phyloP scores from a whole-genome alignment of 768 basidiomycete genomes.

The Calocybe cyanea region DNA sequence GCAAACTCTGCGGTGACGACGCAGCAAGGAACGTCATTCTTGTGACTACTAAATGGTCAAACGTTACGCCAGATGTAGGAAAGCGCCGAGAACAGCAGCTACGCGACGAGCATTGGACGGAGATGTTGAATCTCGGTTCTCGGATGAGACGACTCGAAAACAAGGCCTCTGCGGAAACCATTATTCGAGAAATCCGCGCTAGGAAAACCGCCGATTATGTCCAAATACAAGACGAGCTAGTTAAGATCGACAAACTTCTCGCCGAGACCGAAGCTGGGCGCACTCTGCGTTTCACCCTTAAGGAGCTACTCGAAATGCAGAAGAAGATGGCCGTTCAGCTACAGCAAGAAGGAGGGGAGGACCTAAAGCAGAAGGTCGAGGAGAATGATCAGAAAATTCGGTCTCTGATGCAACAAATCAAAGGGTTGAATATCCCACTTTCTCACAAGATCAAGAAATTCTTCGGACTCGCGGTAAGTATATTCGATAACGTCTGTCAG shows the following conservation, averaged over 20 bases:
- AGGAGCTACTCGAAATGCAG: conserved; percentile 13
- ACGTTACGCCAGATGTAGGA: conserved; percentile 1
- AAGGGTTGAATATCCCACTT: conserved; percentile 7
- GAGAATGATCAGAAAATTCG: conserved; percentile 16
- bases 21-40: conserved; percentile 13
- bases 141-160: conserved; percentile 8
- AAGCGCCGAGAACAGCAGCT: conserved; percentile 7
- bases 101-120: conserved; percentile 7
- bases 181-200: conserved; percentile 7
- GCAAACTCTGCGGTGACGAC: conserved; percentile 8
- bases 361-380: conserved; percentile 13
- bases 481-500: no score
- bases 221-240: conserved; percentile 19
- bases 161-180: background rate
- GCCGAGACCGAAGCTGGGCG: conserved; percentile 21
- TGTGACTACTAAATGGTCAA: conserved; percentile 13
- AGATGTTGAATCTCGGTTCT: conserved; percentile 1
- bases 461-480: conserved; percentile 1
- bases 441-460: conserved; percentile 4
- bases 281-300: conserved; percentile 13
- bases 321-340: conserved; percentile 7
- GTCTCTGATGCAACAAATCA: conserved; percentile 15
- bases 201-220: conserved; percentile 6
- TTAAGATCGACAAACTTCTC: conserved; percentile 18
- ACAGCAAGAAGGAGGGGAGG: conserved; percentile 6